Base-by-base conservation (phyloP, 306 rosid genomes). In the Quercus dentata region DNA sequence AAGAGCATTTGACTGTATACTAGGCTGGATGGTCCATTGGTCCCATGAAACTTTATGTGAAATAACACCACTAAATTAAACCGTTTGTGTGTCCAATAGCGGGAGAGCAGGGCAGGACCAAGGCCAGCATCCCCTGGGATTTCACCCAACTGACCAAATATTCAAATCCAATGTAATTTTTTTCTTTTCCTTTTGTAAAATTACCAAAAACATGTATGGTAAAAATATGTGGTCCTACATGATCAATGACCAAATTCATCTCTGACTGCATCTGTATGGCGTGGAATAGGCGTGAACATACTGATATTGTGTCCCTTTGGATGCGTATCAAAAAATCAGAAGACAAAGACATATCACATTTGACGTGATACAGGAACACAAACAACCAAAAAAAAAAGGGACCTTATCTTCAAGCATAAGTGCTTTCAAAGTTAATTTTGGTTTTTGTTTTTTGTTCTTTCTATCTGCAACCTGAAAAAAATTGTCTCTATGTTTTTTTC, bases 351-450 rank as follows among this genome's bases (percentile, higher is more conserved):
- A 33, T 69, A 38, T 41, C 46, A 41, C 46, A 41, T 41, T 8
- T 8, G 46, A 41, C 1, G 46, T 8, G 46, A 41, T 52, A 33
- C 49, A 56, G 41, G 13, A 69, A 46, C 20, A 70, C 70, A 78
- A 38, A 62, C 12, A 35, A 8, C 46, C 46, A 56, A 41, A 57
- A 52, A 58, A 71, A 56, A 5, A 15, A 20, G 6, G 57, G 28
- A 27, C 79, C 85, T 81, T 74, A 74, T 81, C 80, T 77, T 71
- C 70, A 77, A 61, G 54, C 76, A 17, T 27, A 61, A 73, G 28
- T 69, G 69, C 44, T 59, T 63, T 27, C 41, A 15, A 54, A 35
- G 20, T 64, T 56, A 41, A 2, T 41, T 41, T 41, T 41, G 46
- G 46, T 55, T 51, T 30, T 27, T 56, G 44, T 4, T 21, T 20